phyloP scores from a whole-genome alignment of 2,329 filamentous ascomycete genomes.

The Stemphylium beticola region DNA sequence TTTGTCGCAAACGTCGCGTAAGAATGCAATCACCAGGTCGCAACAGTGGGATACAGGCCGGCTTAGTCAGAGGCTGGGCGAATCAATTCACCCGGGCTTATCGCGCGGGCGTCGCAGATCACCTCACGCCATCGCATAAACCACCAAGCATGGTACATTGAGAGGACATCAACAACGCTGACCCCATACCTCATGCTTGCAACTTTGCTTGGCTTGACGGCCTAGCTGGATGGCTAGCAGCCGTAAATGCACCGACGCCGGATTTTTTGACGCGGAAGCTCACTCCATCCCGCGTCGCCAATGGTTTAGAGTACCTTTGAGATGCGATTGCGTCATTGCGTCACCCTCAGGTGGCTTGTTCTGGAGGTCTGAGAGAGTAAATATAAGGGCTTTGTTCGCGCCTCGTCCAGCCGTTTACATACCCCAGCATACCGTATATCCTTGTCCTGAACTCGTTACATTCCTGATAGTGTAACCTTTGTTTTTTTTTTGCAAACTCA shows the following conservation, averaged over 20 bases:
- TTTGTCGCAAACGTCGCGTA: constrained; percentile 18
- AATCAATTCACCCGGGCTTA: constrained; percentile 42
- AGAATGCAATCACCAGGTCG: constrained; percentile 12
- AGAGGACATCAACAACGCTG: constrained; percentile 10
- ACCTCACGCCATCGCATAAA: constrained; percentile 44
- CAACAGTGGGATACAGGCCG: constrained; percentile 29
- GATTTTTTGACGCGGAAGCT: constrained; percentile 19
- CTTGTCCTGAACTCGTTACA: constrained; percentile 13
- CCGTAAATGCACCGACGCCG: constrained; percentile 21
- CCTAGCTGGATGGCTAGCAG: constrained; percentile 24
- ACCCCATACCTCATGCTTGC: constrained; percentile 18
- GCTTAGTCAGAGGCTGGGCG: constrained; percentile 34
- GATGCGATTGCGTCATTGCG: constrained; percentile 38
- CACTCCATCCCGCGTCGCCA: constrained; percentile 39
- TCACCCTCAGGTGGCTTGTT: constrained; percentile 21
- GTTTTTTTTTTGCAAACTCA: constrained; percentile 17
- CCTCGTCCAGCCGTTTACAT: constrained; percentile 7
- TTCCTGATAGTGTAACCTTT: constrained; percentile 5
- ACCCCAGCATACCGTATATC: constrained; percentile 11
- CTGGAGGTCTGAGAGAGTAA: constrained; percentile 31
- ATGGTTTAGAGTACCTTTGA: constrained; percentile 15
- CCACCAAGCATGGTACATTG: constrained; percentile 17
- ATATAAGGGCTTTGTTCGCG: constrained; percentile 38
- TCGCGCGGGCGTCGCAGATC: constrained; percentile 30
- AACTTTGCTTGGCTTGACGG: constrained; percentile 25